Conservation (phyloP, 306 rosid species). For the Quercus alba region DNA sequence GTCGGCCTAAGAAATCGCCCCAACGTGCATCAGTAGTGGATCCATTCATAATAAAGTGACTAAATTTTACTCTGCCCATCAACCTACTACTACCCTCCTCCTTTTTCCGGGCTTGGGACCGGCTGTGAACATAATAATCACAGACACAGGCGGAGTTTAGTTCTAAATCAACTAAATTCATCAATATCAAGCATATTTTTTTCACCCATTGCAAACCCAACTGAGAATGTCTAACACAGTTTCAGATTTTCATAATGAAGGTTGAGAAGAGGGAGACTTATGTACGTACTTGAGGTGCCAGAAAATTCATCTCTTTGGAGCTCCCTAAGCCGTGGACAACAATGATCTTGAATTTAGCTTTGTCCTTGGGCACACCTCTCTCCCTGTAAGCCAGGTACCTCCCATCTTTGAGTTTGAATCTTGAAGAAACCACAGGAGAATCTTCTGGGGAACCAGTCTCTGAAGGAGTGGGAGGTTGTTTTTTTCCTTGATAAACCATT, state of each 20-base stretch:
- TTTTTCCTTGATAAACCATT: constrained; percentile 60
- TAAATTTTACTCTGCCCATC: no score
- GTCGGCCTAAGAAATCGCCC: no score
- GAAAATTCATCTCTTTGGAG: constrained; percentile 57
- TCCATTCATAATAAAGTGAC: no score
- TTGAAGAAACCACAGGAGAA: constrained; percentile 25
- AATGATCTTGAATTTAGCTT: constrained; percentile 38
- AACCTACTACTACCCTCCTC: no score
- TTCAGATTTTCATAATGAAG: neutral
- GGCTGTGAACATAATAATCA: no score
- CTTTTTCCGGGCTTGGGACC: no score
- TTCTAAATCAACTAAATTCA: no score
- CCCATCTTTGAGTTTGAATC: constrained; percentile 51
- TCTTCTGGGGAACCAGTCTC: constrained; percentile 3
- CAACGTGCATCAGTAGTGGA: no score
- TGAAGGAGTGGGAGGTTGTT: constrained; percentile 13
- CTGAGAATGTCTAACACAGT: neutral
- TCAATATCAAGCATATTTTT: neutral
- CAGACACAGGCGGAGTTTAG: no score
- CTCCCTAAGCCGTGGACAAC: constrained; percentile 55
- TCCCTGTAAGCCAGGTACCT: constrained; percentile 47
- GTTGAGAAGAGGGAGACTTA: neutral
- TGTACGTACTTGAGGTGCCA: constrained; percentile 39
- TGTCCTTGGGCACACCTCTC: constrained; percentile 36
- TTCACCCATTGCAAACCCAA: neutral